phyloP scores from a whole-genome alignment of 805 yeast genomes.

The Babjeviella inositovora region DNA sequence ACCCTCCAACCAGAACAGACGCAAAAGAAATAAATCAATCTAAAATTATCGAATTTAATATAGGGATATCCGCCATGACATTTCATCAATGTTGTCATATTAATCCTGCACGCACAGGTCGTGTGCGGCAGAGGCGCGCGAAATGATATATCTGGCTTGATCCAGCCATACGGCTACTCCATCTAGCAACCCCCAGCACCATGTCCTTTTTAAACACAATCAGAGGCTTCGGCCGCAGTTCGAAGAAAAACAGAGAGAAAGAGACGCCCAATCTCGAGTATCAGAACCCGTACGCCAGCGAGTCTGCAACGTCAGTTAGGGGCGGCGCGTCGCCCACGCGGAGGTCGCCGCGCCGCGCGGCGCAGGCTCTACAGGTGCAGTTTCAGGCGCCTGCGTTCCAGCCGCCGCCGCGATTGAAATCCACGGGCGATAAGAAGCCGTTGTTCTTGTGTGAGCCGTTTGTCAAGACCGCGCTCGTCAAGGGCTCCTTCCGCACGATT shows the following conservation, averaged over 20 bases:
- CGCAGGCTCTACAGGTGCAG: slow-evolving; percentile 20
- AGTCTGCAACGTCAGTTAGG: slow-evolving; percentile 9
- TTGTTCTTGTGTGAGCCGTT: slow-evolving; percentile 85
- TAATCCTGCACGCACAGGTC: too few species aligned
- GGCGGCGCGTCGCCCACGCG: slow-evolving; percentile 19
- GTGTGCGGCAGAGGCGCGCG: too few species aligned
- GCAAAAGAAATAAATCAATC: too few species aligned
- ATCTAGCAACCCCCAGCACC: too few species aligned
- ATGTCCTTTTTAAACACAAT: slow-evolving; percentile 32
- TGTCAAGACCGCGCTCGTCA: slow-evolving; percentile 85
- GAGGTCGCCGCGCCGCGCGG: slow-evolving; percentile 19
- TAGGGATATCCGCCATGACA: too few species aligned
- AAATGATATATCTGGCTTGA: too few species aligned
- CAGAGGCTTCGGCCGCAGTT: slow-evolving; percentile 26
- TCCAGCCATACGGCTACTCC: too few species aligned
- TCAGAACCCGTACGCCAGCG: slow-evolving; percentile 8
- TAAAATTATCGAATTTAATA: too few species aligned
- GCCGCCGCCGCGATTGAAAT: slow-evolving; percentile 3
- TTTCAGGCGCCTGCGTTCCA: slow-evolving; percentile 5
- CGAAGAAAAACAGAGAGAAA: slow-evolving; percentile 24
- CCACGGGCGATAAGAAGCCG: slow-evolving; percentile 17
- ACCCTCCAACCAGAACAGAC: too few species aligned
- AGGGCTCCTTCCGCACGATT: slow-evolving; percentile 91
- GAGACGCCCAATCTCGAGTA: slow-evolving; percentile 3
- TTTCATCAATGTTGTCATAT: too few species aligned